Evolutionary conservation across 345 rosid species (phyloP).

Genomic region (Gossypium stocksii): DNA sequence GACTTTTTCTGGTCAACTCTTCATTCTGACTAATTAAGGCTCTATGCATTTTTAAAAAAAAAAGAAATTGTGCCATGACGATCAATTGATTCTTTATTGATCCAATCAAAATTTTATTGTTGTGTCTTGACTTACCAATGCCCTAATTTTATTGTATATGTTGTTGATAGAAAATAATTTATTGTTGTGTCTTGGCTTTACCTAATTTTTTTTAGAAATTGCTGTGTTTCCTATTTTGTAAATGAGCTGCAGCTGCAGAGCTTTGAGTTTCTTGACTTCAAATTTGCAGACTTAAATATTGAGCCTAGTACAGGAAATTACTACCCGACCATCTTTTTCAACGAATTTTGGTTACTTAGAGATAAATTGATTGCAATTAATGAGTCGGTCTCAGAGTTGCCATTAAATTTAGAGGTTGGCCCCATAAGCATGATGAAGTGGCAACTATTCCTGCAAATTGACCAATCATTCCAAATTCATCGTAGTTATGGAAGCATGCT

Average conservation of each 20-base stretch:
- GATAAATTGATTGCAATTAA: constrained; percentile 75
- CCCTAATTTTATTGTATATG: neutral
- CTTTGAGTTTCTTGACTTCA: constrained; percentile 52
- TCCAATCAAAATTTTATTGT: neutral
- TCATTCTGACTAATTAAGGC: neutral
- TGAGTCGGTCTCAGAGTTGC: constrained; percentile 69
- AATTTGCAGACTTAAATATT: constrained; percentile 62
- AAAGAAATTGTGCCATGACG: neutral
- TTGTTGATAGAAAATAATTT: neutral
- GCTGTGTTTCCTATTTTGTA: neutral
- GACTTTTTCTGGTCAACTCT: neutral
- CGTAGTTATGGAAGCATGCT: constrained; percentile 97
- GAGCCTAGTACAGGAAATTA: constrained; percentile 72
- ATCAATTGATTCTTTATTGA: neutral
- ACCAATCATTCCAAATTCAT: constrained; percentile 98
- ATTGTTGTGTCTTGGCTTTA: neutral
- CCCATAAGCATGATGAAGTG: constrained; percentile 98
- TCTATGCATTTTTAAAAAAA: neutral
- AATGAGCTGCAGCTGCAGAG: neutral
- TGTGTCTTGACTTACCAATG: neutral
- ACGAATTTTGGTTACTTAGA: constrained; percentile 96
- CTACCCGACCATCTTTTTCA: constrained; percentile 79
- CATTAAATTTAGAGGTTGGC: constrained; percentile 78
- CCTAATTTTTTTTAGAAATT: neutral
- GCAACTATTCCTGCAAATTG: constrained; percentile 94